phyloP scores from a whole-genome alignment of 495 filamentous ascomycete genomes.

The Penicillium herquei region DNA sequence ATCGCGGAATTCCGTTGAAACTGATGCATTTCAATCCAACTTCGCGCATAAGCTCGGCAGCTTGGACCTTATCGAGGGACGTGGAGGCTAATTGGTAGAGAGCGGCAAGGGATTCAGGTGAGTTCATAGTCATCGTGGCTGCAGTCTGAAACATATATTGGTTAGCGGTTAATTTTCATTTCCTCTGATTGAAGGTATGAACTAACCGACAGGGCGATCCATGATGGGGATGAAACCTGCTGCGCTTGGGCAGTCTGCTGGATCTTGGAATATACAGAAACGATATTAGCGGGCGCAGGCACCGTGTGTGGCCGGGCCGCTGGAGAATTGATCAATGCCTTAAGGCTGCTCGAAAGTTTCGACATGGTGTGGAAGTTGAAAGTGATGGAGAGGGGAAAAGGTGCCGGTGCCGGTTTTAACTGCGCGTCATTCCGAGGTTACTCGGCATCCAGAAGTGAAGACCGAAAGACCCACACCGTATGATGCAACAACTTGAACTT shows the following conservation, averaged over 20 bases:
- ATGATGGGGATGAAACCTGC: constrained; percentile 57
- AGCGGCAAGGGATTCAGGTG: constrained; percentile 58
- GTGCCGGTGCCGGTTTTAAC: not conserved
- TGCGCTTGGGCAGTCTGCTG: constrained; percentile 51
- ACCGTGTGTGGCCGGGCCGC: constrained; percentile 64
- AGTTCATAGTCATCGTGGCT: constrained; percentile 74
- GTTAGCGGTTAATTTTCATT: constrained; percentile 7
- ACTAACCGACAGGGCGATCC: constrained; percentile 63
- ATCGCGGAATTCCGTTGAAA: constrained; percentile 81
- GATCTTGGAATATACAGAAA: constrained; percentile 58
- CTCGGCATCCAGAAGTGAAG: constrained; percentile 7
- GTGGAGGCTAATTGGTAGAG: constrained; percentile 52
- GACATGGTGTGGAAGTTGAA: constrained; percentile 49
- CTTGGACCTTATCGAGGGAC: constrained; percentile 41
- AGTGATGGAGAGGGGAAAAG: not conserved
- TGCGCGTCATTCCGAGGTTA: constrained; percentile 2
- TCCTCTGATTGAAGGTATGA: not conserved
- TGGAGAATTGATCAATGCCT: constrained; percentile 68
- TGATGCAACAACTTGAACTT: no score
- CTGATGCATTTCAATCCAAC: constrained; percentile 79
- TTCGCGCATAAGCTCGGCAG: constrained; percentile 75
- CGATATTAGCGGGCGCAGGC: constrained; percentile 59
- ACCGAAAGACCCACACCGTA: not conserved
- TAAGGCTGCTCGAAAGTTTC: constrained; percentile 64
- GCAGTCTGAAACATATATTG: constrained; percentile 48